A percentile compares a stretch with the other conserved stretches of the same genome.
Evolutionary conservation across 2,329 filamentous ascomycete species (phyloP).

Genomic region (Dothideomycetes sp.): DNA sequence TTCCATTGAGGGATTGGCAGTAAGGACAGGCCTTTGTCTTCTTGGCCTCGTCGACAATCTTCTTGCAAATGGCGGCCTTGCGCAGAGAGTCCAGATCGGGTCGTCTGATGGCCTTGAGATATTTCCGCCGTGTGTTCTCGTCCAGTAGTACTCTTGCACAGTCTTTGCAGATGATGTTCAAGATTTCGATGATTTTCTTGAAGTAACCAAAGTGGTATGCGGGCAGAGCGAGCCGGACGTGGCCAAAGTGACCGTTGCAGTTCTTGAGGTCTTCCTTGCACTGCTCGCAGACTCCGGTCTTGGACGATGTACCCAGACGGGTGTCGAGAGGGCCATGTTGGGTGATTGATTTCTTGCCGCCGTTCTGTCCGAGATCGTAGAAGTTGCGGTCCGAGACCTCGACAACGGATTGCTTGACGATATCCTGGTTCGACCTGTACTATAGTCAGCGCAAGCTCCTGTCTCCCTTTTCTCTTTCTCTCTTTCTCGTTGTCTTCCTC

Average conservation of each 20-base stretch:
- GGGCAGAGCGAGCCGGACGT: conserved; percentile 80
- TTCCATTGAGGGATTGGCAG: conserved; percentile 75
- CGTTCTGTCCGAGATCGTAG: conserved; percentile 63
- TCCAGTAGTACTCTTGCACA: conserved; percentile 76
- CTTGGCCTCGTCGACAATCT: conserved; percentile 77
- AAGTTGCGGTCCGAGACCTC: conserved; percentile 90
- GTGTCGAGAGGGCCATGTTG: conserved; percentile 78
- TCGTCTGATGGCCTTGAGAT: conserved; percentile 67
- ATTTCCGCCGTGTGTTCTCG: conserved; percentile 65
- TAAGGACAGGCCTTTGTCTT: conserved; percentile 76
- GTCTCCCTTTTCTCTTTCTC: no score
- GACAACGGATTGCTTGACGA: conserved; percentile 87
- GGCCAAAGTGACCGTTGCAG: conserved; percentile 92
- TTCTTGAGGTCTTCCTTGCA: conserved; percentile 71
- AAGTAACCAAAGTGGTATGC: conserved; percentile 95
- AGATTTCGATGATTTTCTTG: conserved; percentile 79
- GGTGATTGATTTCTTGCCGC: conserved; percentile 56
- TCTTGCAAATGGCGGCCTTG: conserved; percentile 73
- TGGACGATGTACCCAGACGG: conserved; percentile 81
- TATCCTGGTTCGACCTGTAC: conserved; percentile 74
- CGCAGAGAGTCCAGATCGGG: conserved; percentile 80
- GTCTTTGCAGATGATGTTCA: conserved; percentile 93
- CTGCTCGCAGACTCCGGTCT: conserved; percentile 67
- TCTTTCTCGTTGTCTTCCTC: conserved; percentile 1
- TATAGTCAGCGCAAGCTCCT: conserved; percentile 13